A percentile compares a stretch with the other conserved stretches of the same genome.
phyloP scores from a whole-genome alignment of 2,329 filamentous ascomycete species.

The Fusarium torreyae region DNA sequence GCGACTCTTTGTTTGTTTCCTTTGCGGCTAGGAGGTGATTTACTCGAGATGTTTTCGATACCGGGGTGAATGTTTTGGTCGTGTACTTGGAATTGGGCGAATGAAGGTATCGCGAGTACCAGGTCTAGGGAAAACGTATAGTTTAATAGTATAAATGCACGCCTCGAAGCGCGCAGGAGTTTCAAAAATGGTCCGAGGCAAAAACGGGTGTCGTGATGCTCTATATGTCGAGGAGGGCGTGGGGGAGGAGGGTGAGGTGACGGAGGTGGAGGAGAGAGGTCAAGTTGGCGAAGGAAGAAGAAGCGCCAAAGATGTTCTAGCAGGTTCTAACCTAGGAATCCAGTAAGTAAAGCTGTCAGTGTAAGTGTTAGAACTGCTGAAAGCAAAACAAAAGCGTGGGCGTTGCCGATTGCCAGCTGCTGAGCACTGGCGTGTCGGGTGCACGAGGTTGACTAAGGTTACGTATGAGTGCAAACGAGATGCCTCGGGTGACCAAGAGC shows the following conservation, averaged over 20 bases:
- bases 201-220: constrained; percentile 8
- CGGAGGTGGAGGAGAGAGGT: neutral
- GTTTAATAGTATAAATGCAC: neutral
- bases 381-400: neutral
- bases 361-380: neutral
- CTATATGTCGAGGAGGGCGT: constrained; percentile 1
- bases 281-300: neutral
- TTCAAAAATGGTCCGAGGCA: constrained; percentile 5
- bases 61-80: neutral
- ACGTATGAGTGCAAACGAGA: neutral
- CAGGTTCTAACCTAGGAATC: neutral
- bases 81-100: neutral
- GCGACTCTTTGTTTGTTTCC: neutral
- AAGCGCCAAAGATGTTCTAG: neutral
- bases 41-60: neutral
- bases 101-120: constrained; percentile 7
- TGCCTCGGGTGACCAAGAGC: neutral
- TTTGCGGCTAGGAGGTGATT: neutral
- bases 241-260: neutral
- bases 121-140: neutral
- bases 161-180: neutral
- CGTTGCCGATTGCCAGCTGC: constrained; percentile 18
- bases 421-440: constrained; percentile 21
- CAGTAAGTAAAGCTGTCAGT: neutral
- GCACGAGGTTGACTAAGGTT: constrained; percentile 1